Evolutionary conservation across 306 rosid genomes (phyloP), one percentile per base, ranked within the genome.

Genomic region (Cajanus cajan): DNA sequence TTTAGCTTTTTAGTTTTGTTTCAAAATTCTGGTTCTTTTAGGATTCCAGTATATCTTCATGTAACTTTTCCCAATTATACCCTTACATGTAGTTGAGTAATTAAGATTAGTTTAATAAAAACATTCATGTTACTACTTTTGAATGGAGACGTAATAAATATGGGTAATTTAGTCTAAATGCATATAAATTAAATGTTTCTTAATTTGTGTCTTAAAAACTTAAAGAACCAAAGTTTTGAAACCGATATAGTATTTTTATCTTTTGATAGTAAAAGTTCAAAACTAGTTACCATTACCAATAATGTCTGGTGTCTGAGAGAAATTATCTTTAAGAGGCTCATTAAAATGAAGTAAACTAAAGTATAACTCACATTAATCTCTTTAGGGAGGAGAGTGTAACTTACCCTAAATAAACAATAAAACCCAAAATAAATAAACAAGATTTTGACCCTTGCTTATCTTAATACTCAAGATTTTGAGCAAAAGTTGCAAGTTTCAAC

Each of bases 361-460:
- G 45, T 33, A 12, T n/a, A 15, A 8, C 13, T 15, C 44, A 1
- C 7, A 36, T 36, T 34, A 64, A 65, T 65, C 8, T 18, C 16
- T 37, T 15, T 4, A 4, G 28, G 33, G 9, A 5, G 16, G 31
- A 40, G 25, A 65, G 28, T 65, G 7, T 8, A 36, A 9, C 39
- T 65, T 16, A 37, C 31, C 50, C 48, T 33, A 34, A 12, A 13
- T 13, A 59, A 28, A 28, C 45, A 34, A 43, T 19, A 71, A 71
- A 84, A 64, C 44, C 22, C 66, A 76, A 76, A 45, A 55, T 52
- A 76, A 50, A 82, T 68, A 76, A 58, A 69, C 58, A 70, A 58
- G 74, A 70, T 70, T 62, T 14, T 13, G 72, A 61, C 61, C 16
- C 34, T 48, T 48, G 59, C 28, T 18, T 51, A 51, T 47, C 43